Percentiles rank a stretch among this genome's conserved stretches.
These are phyloP conservation scores for Carex scoparia DNA, from an alignment of 176 grass and related monocot genomes.

Conservation along the genomic window DNA sequence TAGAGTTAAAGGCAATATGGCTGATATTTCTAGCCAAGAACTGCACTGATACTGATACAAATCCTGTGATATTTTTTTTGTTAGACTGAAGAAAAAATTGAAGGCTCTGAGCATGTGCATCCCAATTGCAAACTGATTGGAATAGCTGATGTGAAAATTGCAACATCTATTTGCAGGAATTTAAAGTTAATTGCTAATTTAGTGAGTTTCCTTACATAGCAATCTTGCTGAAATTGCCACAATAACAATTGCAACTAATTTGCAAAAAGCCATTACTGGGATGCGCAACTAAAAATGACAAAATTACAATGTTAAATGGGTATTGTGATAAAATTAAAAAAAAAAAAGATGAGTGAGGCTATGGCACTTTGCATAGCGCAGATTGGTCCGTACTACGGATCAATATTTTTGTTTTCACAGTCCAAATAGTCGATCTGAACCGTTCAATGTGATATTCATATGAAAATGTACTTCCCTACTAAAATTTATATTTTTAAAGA, in stretches of 20 bases:
- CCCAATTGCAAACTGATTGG: neutral
- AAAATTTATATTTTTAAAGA: too few species aligned
- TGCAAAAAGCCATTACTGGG: neutral
- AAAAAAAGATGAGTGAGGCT: neutral
- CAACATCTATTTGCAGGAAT: neutral
- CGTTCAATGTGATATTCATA: too few species aligned
- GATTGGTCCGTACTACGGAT: too few species aligned
- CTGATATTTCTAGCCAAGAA: neutral
- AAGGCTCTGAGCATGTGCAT: neutral
- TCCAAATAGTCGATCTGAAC: too few species aligned
- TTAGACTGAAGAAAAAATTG: neutral
- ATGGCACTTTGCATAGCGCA: too few species aligned
- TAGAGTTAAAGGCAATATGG: too few species aligned
- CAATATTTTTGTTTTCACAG: too few species aligned
- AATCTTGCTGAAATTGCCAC: neutral
- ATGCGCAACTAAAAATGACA: constrained; percentile 1
- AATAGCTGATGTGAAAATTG: neutral
- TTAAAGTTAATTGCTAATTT: neutral
- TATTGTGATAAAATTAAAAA: neutral
- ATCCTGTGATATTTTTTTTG: neutral
- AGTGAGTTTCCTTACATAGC: neutral
- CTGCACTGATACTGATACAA: neutral
- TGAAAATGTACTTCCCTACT: too few species aligned
- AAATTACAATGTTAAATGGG: neutral
- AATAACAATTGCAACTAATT: neutral